Base-by-base conservation (phyloP, 176 grass and related monocot genomes). In the Oryza nivara region DNA sequence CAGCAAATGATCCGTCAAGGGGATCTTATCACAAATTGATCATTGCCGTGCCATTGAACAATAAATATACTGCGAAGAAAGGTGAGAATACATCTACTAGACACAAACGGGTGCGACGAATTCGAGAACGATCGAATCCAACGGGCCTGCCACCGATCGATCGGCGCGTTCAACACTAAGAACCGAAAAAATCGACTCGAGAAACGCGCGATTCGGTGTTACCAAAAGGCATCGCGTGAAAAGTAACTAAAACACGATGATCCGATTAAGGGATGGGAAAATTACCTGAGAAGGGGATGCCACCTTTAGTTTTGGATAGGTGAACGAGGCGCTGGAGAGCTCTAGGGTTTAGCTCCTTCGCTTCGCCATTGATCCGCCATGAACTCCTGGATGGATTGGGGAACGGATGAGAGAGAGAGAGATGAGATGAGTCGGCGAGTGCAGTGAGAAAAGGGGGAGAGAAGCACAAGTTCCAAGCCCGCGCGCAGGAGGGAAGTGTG, bases 401-500 rank as follows among this genome's bases (percentile, higher is more conserved):
- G 4, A 61, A 22, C 35, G 65, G 82, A 19, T 19, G 51, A 16
- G 51, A 56, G 15, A 54, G 15, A 54, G 15, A 4, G 51, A 40
- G 40, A 9, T 41, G 40, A 40, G 38, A 40, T 41, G 40, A 40
- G 38, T 40, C 38, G 38, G 38, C 38, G 38, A 40, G 38, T 40
- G 38, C 0, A 40, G 36, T 7, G 38, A 40, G 38, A 40, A 40
- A 40, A 40, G 38, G 40, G 8, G 7, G 40, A 41, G 40, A 28
- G 1, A 16, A 7, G 19, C 45, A 68, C 61, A 25, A 11, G 47
- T 56, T 69, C 26, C 63, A 3, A 84, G 76, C 38, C 61, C 56
- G 65, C 34, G 54, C 20, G 71, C 56, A 60, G 34, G 34, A 88
- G 22, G 73, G 67, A 75, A 80, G 87, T 48, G 82, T 85, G 30